Percentiles rank a stretch among this genome's conserved stretches.
Evolutionary conservation across 805 yeast genomes (phyloP).

Genomic region (Grigorovia humatica): DNA sequence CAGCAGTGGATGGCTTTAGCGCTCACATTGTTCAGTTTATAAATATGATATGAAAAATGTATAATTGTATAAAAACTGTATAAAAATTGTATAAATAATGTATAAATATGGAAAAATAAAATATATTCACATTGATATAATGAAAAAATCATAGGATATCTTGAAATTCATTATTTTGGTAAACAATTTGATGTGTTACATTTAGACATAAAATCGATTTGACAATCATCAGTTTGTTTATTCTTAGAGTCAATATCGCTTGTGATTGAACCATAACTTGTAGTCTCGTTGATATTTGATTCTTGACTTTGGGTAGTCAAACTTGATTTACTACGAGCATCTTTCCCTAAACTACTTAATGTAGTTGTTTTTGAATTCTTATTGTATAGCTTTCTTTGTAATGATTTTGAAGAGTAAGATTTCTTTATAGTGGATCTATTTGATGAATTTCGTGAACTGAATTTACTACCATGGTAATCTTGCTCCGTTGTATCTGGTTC

Average conservation of each 20-base stretch:
- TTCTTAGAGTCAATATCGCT: neutral
- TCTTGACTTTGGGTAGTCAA: slow-evolving; percentile 11
- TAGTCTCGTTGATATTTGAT: neutral
- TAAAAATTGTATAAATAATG: too few relatives aligned
- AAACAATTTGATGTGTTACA: slow-evolving; percentile 41
- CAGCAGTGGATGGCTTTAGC: neutral
- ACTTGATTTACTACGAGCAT: neutral
- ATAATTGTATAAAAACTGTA: neutral
- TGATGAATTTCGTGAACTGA: neutral
- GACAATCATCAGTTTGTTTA: slow-evolving; percentile 26
- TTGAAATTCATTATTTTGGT: slow-evolving; percentile 3
- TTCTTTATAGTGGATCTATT: neutral
- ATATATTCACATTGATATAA: too few relatives aligned
- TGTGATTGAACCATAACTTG: neutral
- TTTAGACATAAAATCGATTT: slow-evolving; percentile 42
- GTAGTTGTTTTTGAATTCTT: neutral
- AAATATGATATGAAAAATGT: neutral
- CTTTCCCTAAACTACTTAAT: neutral
- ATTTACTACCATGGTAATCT: neutral
- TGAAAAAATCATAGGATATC: neutral
- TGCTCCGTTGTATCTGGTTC: neutral
- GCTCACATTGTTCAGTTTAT: neutral
- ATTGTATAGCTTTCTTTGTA: slow-evolving; percentile 3
- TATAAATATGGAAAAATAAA: too few relatives aligned
- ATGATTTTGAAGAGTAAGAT: slow-evolving; percentile 3